Evolutionary conservation across 2,329 filamentous ascomycete genomes (phyloP).

Genomic region (Davidsoniella australis): DNA sequence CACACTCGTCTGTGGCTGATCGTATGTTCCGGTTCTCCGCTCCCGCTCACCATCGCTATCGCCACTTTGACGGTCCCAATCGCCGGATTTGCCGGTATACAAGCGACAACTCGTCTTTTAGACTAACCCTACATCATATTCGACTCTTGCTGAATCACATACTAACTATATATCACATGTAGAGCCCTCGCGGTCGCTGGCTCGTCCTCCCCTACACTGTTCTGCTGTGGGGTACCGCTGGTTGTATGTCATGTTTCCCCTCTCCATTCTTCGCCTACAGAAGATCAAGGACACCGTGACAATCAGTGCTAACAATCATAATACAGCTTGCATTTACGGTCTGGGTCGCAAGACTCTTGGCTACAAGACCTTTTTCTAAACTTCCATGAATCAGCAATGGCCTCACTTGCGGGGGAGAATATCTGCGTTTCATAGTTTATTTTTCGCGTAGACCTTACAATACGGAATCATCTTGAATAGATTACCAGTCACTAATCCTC

Average conservation of each 20-base stretch:
- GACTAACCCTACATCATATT: not conserved
- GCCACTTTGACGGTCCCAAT: not conserved
- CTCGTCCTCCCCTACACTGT: slow-evolving; percentile 53
- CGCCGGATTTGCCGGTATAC: not conserved
- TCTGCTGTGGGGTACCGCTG: slow-evolving; percentile 43
- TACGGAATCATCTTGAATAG: not conserved
- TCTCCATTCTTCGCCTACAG: not conserved
- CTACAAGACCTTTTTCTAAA: slow-evolving; percentile 61
- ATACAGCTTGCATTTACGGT: slow-evolving; percentile 46
- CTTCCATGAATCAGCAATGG: not conserved
- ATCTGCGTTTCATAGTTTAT: too few species aligned
- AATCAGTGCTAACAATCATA: slow-evolving; percentile 13
- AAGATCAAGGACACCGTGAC: not conserved
- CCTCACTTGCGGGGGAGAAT: too few species aligned
- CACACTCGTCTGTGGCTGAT: slow-evolving; percentile 62
- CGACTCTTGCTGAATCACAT: slow-evolving; percentile 1
- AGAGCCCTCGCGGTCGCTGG: slow-evolving; percentile 48
- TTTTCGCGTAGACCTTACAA: too few species aligned
- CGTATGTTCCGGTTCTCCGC: slow-evolving; percentile 33
- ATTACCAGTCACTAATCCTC: not conserved
- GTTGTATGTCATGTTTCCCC: slow-evolving; percentile 31
- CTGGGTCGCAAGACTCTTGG: slow-evolving; percentile 56
- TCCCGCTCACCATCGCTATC: slow-evolving; percentile 11
- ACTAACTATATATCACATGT: slow-evolving; percentile 13
- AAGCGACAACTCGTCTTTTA: too few species aligned